A percentile compares a stretch with the other conserved stretches of the same genome.
Conservation (phyloP, 306 rosid genomes). For the Castanopsis chinensis region DNA sequence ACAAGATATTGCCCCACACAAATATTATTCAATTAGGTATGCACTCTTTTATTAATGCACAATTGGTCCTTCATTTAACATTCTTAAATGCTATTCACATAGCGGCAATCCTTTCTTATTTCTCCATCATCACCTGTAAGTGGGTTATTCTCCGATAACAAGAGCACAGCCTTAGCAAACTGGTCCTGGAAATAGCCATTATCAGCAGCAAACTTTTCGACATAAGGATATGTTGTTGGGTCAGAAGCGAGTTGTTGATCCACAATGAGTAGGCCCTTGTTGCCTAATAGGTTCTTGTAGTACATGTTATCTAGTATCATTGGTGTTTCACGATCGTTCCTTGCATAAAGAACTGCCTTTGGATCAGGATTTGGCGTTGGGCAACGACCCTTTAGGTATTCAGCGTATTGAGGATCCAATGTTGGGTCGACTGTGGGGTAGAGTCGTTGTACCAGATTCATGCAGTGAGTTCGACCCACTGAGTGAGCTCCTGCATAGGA, state of each 20-base stretch:
- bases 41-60: no score
- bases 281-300: constrained; percentile 58
- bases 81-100: constrained; percentile 35
- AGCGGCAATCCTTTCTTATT: constrained; percentile 78
- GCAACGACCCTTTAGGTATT: constrained; percentile 63
- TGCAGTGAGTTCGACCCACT: constrained; percentile 78
- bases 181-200: constrained; percentile 63
- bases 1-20: no score
- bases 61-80: background rate
- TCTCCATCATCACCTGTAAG: constrained; percentile 57
- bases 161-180: constrained; percentile 51
- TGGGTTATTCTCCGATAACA: constrained; percentile 70
- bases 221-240: constrained; percentile 62
- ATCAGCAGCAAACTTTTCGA: constrained; percentile 68
- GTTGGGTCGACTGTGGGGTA: constrained; percentile 67
- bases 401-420: constrained; percentile 49
- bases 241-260: constrained; percentile 63
- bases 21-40: no score
- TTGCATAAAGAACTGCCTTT: constrained; percentile 40
- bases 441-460: constrained; percentile 54
- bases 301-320: constrained; percentile 77
- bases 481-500: constrained; percentile 68
- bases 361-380: constrained; percentile 70
- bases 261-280: constrained; percentile 64
- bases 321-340: constrained; percentile 67